These are phyloP conservation scores for Amanita exitialis DNA, from an alignment of 768 basidiomycete genomes.

Conservation along the genomic window DNA sequence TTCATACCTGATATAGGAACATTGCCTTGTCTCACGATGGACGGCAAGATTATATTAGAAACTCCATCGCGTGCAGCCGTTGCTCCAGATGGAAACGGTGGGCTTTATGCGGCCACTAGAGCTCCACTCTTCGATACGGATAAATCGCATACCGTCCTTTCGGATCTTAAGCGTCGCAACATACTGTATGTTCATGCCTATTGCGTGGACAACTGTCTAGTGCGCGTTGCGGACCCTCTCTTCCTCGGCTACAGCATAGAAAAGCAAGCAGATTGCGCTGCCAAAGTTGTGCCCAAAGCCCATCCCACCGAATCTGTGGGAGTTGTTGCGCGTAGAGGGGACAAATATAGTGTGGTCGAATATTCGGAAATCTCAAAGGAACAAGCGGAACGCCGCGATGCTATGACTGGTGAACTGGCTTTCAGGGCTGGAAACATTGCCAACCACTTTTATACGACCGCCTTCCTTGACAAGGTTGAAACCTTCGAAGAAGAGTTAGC, in stretches of 20 bases:
- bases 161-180: constrained; percentile 67
- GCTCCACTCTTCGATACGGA: constrained; percentile 53
- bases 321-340: constrained; percentile 79
- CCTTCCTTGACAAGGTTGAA: constrained; percentile 70
- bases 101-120: constrained; percentile 90
- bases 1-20: constrained; percentile 49
- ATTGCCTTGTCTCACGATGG: constrained; percentile 87
- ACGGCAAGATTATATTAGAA: constrained; percentile 89
- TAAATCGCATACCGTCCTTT: constrained; percentile 65
- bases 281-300: constrained; percentile 92
- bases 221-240: constrained; percentile 92
- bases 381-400: constrained; percentile 70
- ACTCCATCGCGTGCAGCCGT: constrained; percentile 74
- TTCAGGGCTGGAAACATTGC: constrained; percentile 97
- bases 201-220: constrained; percentile 98
- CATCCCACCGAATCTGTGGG: constrained; percentile 88
- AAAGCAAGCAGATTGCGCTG: constrained; percentile 84
- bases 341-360: constrained; percentile 87
- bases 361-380: constrained; percentile 92
- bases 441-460: constrained; percentile 94
- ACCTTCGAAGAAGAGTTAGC: constrained; percentile 82
- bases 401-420: constrained; percentile 62
- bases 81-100: constrained; percentile 97
- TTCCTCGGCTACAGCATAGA: constrained; percentile 93
- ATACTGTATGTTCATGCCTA: constrained; percentile 90